These are phyloP conservation scores for Ceriops decandra DNA, from an alignment of 345 rosid species.

Conservation along the genomic window DNA sequence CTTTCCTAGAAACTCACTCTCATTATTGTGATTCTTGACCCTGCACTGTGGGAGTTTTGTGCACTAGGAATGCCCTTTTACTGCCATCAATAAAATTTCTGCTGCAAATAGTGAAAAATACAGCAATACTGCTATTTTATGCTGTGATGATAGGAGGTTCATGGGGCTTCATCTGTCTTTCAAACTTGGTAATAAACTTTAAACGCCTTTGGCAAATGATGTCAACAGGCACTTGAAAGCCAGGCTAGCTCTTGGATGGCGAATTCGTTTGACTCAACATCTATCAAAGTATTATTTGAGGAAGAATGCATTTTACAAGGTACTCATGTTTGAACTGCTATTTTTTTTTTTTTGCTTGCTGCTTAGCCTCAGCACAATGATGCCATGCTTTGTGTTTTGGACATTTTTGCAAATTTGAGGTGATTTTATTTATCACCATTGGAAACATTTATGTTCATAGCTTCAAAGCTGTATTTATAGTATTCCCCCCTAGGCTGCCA, in stretches of 20 bases:
- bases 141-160: neutral
- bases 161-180: neutral
- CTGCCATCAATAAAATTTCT: neutral
- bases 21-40: neutral
- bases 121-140: neutral
- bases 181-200: neutral
- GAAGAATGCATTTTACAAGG: conserved; percentile 98
- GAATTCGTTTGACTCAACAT: conserved; percentile 87
- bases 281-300: conserved; percentile 76
- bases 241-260: conserved; percentile 92
- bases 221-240: conserved; percentile 70
- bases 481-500: too few relatives aligned
- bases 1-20: neutral
- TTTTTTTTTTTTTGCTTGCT: neutral
- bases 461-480: too few relatives aligned
- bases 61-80: too few relatives aligned
- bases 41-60: too few relatives aligned
- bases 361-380: conserved; percentile 9
- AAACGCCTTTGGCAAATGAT: neutral
- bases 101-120: neutral
- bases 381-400: conserved; percentile 5
- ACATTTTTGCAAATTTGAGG: conserved; percentile 3
- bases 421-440: neutral
- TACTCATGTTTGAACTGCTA: conserved; percentile 18
- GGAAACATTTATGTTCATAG: too few relatives aligned